A percentile compares a stretch with the other conserved stretches of the same genome.
Evolutionary conservation across 2,329 filamentous ascomycete species (phyloP).

Genomic region (Colletotrichum simmondsii): DNA sequence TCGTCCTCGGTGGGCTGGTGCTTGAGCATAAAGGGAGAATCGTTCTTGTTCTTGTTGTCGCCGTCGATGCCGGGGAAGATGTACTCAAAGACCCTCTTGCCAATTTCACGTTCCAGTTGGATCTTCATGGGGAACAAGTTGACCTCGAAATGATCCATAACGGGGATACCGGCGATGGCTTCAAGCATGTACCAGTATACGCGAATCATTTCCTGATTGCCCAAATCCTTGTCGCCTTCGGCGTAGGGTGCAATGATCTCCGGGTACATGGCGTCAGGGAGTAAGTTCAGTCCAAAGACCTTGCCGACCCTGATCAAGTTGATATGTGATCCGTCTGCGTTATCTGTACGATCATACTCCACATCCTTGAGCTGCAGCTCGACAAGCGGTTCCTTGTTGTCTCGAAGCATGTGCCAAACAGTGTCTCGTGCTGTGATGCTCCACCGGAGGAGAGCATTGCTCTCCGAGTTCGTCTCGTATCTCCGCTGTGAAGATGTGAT

Average conservation of each 20-base stretch:
- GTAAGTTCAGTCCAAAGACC: constrained; percentile 87
- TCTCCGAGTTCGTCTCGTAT: constrained; percentile 77
- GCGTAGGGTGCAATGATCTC: constrained; percentile 94
- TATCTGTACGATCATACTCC: constrained; percentile 94
- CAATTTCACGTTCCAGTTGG: constrained; percentile 91
- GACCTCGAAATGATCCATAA: constrained; percentile 97
- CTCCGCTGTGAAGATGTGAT: constrained; percentile 96
- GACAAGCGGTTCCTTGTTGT: constrained; percentile 86
- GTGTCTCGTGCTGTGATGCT: constrained; percentile 95
- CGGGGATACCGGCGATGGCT: constrained; percentile 95
- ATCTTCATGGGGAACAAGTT: constrained; percentile 93
- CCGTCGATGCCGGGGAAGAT: constrained; percentile 87
- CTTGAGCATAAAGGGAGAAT: constrained; percentile 69
- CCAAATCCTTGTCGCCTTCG: constrained; percentile 71
- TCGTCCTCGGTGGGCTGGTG: constrained; percentile 61
- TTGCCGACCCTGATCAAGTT: constrained; percentile 91
- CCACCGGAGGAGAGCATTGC: constrained; percentile 86
- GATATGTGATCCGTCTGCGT: constrained; percentile 95
- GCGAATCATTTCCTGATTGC: constrained; percentile 84
- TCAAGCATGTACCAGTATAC: constrained; percentile 99
- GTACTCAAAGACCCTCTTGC: constrained; percentile 94
- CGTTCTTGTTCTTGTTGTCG: constrained; percentile 62
- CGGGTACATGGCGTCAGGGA: constrained; percentile 92
- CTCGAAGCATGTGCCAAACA: constrained; percentile 94
- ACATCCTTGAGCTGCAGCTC: constrained; percentile 94